Percentiles rank a stretch among this genome's conserved stretches.
Evolutionary conservation across 2,329 filamentous ascomycete genomes (phyloP).

Genomic region (Arthroderma sp.): DNA sequence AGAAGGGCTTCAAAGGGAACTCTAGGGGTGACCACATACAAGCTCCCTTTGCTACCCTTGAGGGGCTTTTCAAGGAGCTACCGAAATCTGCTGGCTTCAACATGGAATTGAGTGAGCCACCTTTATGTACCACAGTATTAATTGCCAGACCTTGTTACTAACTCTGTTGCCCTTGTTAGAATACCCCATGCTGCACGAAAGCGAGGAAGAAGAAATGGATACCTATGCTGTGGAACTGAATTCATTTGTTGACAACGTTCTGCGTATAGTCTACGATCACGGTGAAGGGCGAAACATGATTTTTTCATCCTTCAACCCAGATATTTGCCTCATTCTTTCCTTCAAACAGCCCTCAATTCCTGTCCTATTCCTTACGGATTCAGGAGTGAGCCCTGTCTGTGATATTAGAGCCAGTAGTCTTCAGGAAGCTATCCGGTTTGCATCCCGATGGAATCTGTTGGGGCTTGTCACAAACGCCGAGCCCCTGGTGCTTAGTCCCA

Average conservation of each 20-base stretch:
- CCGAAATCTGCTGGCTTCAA: slow-evolving; percentile 84
- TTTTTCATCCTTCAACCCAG: slow-evolving; percentile 94
- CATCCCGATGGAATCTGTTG: slow-evolving; percentile 84
- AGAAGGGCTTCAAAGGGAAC: slow-evolving; percentile 92
- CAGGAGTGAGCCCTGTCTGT: slow-evolving; percentile 65
- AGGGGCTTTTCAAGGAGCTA: slow-evolving; percentile 80
- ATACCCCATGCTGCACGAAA: slow-evolving; percentile 95
- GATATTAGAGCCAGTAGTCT: slow-evolving; percentile 84
- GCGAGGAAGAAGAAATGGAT: slow-evolving; percentile 87
- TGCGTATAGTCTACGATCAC: slow-evolving; percentile 79
- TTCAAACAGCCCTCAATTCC: slow-evolving; percentile 98
- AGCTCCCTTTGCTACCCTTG: slow-evolving; percentile 85
- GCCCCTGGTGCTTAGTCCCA: slow-evolving; percentile 76
- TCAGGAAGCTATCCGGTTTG: slow-evolving; percentile 91
- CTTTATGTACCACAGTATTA: background rate
- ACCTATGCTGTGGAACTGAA: slow-evolving; percentile 71
- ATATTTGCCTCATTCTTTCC: slow-evolving; percentile 83
- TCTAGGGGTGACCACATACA: slow-evolving; percentile 90
- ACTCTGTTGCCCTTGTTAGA: slow-evolving; percentile 35
- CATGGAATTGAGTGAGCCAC: slow-evolving; percentile 68
- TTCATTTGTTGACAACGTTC: slow-evolving; percentile 86
- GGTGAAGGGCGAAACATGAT: slow-evolving; percentile 78
- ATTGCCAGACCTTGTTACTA: background rate
- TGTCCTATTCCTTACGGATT: slow-evolving; percentile 86
- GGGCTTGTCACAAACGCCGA: slow-evolving; percentile 84